Conservation (phyloP, 2,329 filamentous ascomycete genomes). For the Cyclaneusma minus region DNA sequence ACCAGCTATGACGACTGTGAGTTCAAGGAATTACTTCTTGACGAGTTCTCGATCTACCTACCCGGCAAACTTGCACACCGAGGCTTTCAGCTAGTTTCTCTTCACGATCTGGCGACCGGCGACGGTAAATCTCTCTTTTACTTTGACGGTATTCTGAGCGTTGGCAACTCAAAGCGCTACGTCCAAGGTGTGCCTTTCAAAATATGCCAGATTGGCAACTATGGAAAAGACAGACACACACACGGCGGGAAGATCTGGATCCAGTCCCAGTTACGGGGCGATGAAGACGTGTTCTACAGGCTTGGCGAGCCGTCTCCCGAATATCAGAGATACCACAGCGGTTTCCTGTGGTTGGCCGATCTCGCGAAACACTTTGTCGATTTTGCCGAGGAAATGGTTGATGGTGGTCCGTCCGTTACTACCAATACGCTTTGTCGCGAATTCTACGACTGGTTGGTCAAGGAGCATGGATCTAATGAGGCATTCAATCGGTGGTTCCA, state of each 20-base stretch:
- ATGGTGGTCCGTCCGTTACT: slow-evolving; percentile 21
- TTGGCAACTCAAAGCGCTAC: slow-evolving; percentile 25
- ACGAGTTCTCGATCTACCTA: slow-evolving; percentile 43
- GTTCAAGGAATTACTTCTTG: slow-evolving; percentile 32
- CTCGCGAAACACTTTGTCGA: slow-evolving; percentile 60
- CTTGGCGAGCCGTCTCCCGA: slow-evolving; percentile 37
- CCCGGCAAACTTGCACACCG: slow-evolving; percentile 17
- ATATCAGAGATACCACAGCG: slow-evolving; percentile 44
- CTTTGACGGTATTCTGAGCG: slow-evolving; percentile 44
- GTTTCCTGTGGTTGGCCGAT: slow-evolving; percentile 57
- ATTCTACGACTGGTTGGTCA: slow-evolving; percentile 42
- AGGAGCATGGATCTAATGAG: slow-evolving; percentile 24
- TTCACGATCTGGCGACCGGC: slow-evolving; percentile 34
- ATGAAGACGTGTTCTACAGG: slow-evolving; percentile 44
- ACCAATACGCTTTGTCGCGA: slow-evolving; percentile 38
- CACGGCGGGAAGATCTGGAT: slow-evolving; percentile 47
- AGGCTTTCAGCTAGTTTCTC: slow-evolving; percentile 33
- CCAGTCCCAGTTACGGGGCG: slow-evolving; percentile 31
- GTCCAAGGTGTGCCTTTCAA: slow-evolving; percentile 40
- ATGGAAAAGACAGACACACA: slow-evolving; percentile 32
- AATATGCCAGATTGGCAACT: slow-evolving; percentile 49
- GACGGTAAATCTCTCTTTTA: slow-evolving; percentile 24
- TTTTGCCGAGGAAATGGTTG: slow-evolving; percentile 22
- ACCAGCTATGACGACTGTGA: slow-evolving; percentile 2
- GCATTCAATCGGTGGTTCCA: slow-evolving; percentile 38